Conservation (phyloP, 2,329 filamentous ascomycete genomes). For the Didymosphaeria variabile region DNA sequence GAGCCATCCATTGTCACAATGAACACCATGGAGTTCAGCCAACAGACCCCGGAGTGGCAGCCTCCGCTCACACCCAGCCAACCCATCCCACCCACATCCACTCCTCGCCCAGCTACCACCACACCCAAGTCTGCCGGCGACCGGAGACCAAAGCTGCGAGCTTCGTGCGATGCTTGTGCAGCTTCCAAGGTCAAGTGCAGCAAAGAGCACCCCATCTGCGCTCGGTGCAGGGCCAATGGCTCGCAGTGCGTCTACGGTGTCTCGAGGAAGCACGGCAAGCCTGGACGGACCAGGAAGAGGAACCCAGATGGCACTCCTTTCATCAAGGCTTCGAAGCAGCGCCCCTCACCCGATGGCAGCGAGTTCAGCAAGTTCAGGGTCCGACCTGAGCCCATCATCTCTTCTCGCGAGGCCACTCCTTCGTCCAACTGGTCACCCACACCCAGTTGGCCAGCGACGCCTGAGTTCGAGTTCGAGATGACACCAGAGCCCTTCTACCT, state of each 20-base stretch:
- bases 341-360: constrained; percentile 40
- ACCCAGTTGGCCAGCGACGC: constrained; percentile 35
- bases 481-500: constrained; percentile 38
- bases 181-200: constrained; percentile 50
- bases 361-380: constrained; percentile 41
- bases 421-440: constrained; percentile 34
- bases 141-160: constrained; percentile 43
- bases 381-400: constrained; percentile 32
- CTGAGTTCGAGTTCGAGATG: constrained; percentile 41
- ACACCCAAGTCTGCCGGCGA: constrained; percentile 30
- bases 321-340: constrained; percentile 39
- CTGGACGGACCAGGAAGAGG: constrained; percentile 42
- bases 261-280: constrained; percentile 48
- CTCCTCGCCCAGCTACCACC: constrained; percentile 29
- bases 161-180: constrained; percentile 49
- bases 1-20: constrained; percentile 8
- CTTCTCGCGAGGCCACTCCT: constrained; percentile 29
- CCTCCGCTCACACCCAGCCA: constrained; percentile 23
- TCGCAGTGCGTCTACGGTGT: constrained; percentile 44
- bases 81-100: constrained; percentile 17
- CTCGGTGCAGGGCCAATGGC: constrained; percentile 41
- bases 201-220: constrained; percentile 46
- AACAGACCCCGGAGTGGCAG: constrained; percentile 35
- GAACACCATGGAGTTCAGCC: constrained; percentile 34
- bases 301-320: constrained; percentile 44